Percentiles rank a stretch among this genome's conserved stretches.
Conservation (phyloP, 257 asterid genomes). For the Cruciata laevipes region DNA sequence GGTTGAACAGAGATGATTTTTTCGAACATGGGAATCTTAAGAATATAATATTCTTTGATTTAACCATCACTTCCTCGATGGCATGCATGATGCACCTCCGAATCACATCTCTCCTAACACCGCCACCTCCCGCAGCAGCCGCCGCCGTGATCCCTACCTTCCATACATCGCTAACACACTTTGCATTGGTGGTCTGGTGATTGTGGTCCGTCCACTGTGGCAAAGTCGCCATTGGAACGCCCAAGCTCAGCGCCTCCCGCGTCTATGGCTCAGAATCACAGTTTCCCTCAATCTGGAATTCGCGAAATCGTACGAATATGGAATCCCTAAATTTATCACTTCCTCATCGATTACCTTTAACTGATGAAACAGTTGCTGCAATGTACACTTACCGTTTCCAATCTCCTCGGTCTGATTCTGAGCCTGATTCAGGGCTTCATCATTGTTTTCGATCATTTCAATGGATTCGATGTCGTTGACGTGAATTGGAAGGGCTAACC, state of each 20-base stretch:
- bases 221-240: constrained; percentile 25
- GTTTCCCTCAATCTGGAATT: constrained; percentile 60
- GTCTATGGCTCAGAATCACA: constrained; percentile 53
- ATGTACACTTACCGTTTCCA: constrained; percentile 47
- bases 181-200: constrained; percentile 34
- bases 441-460: constrained; percentile 40
- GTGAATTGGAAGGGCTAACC: constrained; percentile 53
- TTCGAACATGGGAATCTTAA: no score
- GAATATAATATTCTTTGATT: no score
- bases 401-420: constrained; percentile 20
- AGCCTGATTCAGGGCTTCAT: constrained; percentile 18
- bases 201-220: constrained; percentile 48
- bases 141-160: constrained; percentile 20
- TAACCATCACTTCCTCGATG: not conserved
- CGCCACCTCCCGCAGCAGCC: not conserved
- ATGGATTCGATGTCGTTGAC: constrained; percentile 86
- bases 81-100: not conserved
- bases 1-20: no score
- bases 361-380: constrained; percentile 82
- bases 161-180: constrained; percentile 38
- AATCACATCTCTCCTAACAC: not conserved
- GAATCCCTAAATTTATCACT: constrained; percentile 16
- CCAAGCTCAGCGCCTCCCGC: constrained; percentile 31
- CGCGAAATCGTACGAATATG: constrained; percentile 36
- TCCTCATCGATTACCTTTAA: constrained; percentile 66